A percentile compares a stretch with the other conserved stretches of the same genome.
Evolutionary conservation across 2,329 filamentous ascomycete species (phyloP).

Genomic region (Dactylonectria estremocensis): DNA sequence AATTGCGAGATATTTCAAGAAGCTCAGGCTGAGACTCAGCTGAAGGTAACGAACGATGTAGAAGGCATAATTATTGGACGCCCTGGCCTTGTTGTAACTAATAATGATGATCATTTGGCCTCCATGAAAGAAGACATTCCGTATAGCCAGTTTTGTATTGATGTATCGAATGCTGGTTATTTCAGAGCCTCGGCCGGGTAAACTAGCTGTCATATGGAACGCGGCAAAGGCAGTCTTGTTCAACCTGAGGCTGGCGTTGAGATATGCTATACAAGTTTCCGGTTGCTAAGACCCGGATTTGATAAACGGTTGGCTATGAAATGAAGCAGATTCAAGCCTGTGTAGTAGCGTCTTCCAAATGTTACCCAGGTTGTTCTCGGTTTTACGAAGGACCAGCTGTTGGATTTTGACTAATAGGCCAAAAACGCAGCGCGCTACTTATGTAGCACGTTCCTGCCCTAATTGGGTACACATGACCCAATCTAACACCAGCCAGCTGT

Average conservation of each 20-base stretch:
- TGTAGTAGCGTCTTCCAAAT: background rate
- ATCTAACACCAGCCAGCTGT: slow-evolving; percentile 5
- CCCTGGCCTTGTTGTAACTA: slow-evolving; percentile 6
- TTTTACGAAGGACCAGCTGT: slow-evolving; percentile 4
- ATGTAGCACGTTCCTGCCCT: no score
- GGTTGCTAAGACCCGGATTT: background rate
- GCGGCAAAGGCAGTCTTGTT: background rate
- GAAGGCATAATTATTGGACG: slow-evolving; percentile 12
- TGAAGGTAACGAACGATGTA: slow-evolving; percentile 11
- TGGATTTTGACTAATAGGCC: no score
- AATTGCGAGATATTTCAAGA: slow-evolving; percentile 4
- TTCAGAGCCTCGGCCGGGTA: background rate
- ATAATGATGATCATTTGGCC: slow-evolving; percentile 11
- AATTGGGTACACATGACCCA: no score
- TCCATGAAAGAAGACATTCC: slow-evolving; percentile 11
- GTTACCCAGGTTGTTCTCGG: slow-evolving; percentile 1
- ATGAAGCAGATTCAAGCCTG: background rate
- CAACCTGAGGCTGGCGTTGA: background rate
- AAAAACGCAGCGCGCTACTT: no score
- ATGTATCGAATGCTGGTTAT: background rate
- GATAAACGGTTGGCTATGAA: background rate
- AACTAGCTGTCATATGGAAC: background rate
- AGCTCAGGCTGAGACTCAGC: background rate
- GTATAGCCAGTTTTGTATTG: slow-evolving; percentile 5
- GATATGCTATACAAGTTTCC: slow-evolving; percentile 5